Evolutionary conservation across 139 green algal species (phyloP).

Genomic region (Picochlorum sp.): DNA sequence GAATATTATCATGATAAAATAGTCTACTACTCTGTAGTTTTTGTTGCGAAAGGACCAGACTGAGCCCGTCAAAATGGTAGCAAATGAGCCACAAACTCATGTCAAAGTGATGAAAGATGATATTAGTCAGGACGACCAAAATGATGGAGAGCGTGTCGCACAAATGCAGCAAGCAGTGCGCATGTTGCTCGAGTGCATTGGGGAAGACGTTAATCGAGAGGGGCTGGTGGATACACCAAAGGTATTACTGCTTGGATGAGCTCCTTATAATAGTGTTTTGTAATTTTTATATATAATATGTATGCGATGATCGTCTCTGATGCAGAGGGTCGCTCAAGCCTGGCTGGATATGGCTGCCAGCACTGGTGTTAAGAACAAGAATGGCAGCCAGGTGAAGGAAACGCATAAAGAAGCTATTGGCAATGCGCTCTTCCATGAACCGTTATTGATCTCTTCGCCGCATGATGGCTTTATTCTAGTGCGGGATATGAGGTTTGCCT

Average conservation of each 20-base stretch:
- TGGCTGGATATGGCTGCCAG: conserved; percentile 62
- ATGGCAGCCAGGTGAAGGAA: background rate
- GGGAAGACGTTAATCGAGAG: conserved; percentile 70
- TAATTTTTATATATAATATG: background rate
- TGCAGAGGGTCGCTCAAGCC: conserved; percentile 85
- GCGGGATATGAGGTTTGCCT: conserved; percentile 83
- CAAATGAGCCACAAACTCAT: too few relatives aligned
- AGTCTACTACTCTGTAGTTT: too few relatives aligned
- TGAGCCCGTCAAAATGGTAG: too few relatives aligned
- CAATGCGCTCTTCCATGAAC: conserved; percentile 70
- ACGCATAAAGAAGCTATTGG: conserved; percentile 46
- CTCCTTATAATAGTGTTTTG: background rate
- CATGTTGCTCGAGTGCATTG: conserved; percentile 53
- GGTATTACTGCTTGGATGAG: conserved; percentile 25
- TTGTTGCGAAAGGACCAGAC: too few relatives aligned
- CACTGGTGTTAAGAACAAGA: conserved; percentile 16
- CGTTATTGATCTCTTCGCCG: conserved; percentile 18
- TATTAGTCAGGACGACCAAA: too few relatives aligned
- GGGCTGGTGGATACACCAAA: conserved; percentile 79
- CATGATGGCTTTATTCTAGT: conserved; percentile 66
- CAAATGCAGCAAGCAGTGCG: conserved; percentile 40
- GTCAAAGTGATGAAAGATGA: too few relatives aligned
- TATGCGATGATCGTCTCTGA: too few relatives aligned
- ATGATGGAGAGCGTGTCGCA: too few relatives aligned
- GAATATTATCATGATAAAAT: too few relatives aligned